Percentiles rank a stretch among this genome's conserved stretches.
Evolutionary conservation across 78 protist species (phyloP).

Genomic region (Dictyostelium intermedium): DNA sequence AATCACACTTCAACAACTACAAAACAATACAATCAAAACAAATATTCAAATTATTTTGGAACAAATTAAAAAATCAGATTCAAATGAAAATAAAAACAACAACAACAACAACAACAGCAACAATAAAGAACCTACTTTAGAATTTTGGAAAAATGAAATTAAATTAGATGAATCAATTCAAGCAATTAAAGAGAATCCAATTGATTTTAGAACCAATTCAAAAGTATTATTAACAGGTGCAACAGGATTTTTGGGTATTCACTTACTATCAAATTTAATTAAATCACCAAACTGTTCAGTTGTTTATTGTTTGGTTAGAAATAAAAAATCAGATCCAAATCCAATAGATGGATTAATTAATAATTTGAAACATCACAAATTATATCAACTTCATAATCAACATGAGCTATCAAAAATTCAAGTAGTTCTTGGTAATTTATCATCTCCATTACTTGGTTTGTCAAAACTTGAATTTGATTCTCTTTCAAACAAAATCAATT

Average conservation of each 20-base stretch:
- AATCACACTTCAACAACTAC: neutral
- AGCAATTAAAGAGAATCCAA: neutral
- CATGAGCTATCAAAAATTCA: neutral
- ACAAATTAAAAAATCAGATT: neutral
- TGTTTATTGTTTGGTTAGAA: constrained; percentile 48
- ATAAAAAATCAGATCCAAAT: neutral
- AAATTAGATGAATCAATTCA: neutral
- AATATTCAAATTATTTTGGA: neutral
- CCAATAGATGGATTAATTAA: neutral
- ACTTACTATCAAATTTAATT: neutral
- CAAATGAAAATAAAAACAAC: neutral
- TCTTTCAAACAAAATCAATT: neutral
- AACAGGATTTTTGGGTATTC: constrained; percentile 37
- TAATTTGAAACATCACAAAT: neutral
- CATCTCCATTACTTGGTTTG: constrained; percentile 22
- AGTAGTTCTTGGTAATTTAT: constrained; percentile 19
- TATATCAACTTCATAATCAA: neutral
- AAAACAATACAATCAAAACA: neutral
- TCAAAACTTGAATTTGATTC: neutral
- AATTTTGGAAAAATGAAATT: constrained; percentile 18
- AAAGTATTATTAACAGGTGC: constrained; percentile 43
- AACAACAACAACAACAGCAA: neutral
- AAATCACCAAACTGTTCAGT: neutral
- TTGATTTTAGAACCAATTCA: neutral
- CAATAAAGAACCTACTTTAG: neutral